phyloP scores from a whole-genome alignment of 176 grass and related monocot genomes.

The Tuctoria greenei region DNA sequence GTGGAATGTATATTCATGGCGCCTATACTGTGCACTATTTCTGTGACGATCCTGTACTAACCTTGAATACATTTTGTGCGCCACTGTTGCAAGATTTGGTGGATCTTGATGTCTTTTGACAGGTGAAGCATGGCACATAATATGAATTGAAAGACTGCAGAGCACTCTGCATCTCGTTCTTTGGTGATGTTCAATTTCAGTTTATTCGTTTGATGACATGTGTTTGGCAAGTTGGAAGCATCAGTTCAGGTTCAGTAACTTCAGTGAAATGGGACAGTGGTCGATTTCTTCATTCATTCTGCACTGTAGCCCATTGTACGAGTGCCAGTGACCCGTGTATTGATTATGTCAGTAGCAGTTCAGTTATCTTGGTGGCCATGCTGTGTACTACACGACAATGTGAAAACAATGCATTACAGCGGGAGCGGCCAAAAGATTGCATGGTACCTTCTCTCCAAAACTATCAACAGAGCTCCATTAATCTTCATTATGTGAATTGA shows the following conservation, averaged over 20 bases:
- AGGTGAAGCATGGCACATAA: neutral
- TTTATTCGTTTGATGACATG: slow-evolving; percentile 16
- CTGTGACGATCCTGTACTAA: neutral
- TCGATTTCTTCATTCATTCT: slow-evolving; percentile 16
- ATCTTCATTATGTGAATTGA: neutral
- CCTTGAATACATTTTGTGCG: neutral
- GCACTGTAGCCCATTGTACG: neutral
- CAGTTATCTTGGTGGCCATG: neutral
- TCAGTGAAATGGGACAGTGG: slow-evolving; percentile 14
- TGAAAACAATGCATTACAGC: neutral
- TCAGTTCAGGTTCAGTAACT: neutral
- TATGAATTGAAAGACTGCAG: neutral
- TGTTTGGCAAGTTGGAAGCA: slow-evolving; percentile 24
- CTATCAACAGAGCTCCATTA: neutral
- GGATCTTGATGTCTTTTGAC: slow-evolving; percentile 3
- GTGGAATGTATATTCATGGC: neutral
- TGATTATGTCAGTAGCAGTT: slow-evolving; percentile 3
- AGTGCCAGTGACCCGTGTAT: neutral
- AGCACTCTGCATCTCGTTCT: neutral
- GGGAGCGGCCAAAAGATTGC: neutral
- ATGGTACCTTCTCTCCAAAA: neutral
- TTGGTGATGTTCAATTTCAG: slow-evolving; percentile 1
- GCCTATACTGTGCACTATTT: neutral
- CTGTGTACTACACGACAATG: neutral
- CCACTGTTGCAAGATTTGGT: neutral